Conservation (phyloP, 1,284 basidiomycete species). For the Rugosomyces carneus region DNA sequence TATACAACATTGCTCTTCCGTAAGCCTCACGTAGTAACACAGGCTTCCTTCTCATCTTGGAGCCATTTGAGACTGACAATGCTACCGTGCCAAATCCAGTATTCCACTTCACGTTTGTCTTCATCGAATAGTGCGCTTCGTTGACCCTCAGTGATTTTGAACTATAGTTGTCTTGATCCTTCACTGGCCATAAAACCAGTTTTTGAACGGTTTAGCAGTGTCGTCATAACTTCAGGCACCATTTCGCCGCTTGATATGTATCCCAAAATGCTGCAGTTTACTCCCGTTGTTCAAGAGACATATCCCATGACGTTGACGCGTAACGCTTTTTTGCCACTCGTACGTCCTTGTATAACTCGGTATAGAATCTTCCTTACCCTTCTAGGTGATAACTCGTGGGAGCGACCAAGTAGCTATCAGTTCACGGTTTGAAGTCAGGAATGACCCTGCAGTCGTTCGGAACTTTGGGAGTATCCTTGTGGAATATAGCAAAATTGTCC, state of each 20-base stretch:
- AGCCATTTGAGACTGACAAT: slow-evolving; percentile 98
- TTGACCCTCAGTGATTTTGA: not conserved
- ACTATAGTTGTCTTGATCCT: slow-evolving; percentile 85
- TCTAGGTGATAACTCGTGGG: slow-evolving; percentile 94
- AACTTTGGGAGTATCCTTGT: slow-evolving; percentile 98
- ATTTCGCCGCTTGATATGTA: slow-evolving; percentile 99
- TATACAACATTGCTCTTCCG: not conserved
- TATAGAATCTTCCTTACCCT: slow-evolving; percentile 6
- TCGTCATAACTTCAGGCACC: slow-evolving; percentile 98
- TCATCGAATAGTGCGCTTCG: not conserved
- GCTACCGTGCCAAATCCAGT: slow-evolving; percentile 98
- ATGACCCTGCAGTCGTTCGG: slow-evolving; percentile 97
- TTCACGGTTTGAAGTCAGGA: slow-evolving; percentile 98
- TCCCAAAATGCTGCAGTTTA: slow-evolving; percentile 99
- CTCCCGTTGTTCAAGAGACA: slow-evolving; percentile 93
- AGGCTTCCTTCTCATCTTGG: slow-evolving; percentile 96
- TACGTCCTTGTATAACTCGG: slow-evolving; percentile 22
- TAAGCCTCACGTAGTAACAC: slow-evolving; percentile 7
- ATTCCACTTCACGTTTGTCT: slow-evolving; percentile 90
- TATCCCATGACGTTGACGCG: slow-evolving; percentile 98
- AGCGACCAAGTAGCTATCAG: slow-evolving; percentile 98
- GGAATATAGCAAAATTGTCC: slow-evolving; percentile 96
- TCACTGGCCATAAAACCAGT: slow-evolving; percentile 97
- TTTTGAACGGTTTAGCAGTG: slow-evolving; percentile 96
- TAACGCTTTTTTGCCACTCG: slow-evolving; percentile 96